Percentiles rank a stretch among this genome's conserved stretches.
Evolutionary conservation across 441 rosid species (phyloP).

Genomic region (Biscutella laevigata): DNA sequence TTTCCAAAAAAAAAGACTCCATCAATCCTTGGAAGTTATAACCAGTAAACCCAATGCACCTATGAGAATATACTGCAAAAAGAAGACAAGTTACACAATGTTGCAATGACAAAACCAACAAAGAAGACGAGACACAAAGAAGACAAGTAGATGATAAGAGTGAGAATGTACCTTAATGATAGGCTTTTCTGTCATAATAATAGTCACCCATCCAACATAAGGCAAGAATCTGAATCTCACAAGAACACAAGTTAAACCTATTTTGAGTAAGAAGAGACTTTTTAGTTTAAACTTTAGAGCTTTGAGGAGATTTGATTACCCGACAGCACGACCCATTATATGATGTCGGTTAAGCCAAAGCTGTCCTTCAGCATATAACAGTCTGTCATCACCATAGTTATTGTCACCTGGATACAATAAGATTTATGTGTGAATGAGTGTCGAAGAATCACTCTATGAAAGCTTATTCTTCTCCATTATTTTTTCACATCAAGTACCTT

Average conservation of each 20-base stretch:
- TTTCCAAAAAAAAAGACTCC: slow-evolving; percentile 9
- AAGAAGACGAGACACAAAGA: too few species aligned
- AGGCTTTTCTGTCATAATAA: slow-evolving; percentile 90
- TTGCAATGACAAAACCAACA: background rate
- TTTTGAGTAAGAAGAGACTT: background rate
- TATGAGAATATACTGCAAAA: slow-evolving; percentile 72
- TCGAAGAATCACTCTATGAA: background rate
- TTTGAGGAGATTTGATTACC: slow-evolving; percentile 34
- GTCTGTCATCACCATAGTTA: slow-evolving; percentile 72
- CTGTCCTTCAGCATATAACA: slow-evolving; percentile 84
- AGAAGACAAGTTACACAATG: slow-evolving; percentile 5
- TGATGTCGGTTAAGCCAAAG: slow-evolving; percentile 84
- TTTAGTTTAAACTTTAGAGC: background rate
- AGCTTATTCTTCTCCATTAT: too few species aligned
- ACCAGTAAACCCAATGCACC: slow-evolving; percentile 76
- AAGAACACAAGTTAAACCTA: background rate
- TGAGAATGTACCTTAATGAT: slow-evolving; percentile 65
- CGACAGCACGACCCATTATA: slow-evolving; percentile 92
- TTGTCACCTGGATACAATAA: slow-evolving; percentile 59
- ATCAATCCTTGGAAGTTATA: slow-evolving; percentile 65
- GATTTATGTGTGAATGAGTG: background rate
- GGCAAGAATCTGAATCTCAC: slow-evolving; percentile 60
- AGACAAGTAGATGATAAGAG: too few species aligned
- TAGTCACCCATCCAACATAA: slow-evolving; percentile 96
- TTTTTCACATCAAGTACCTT: slow-evolving; percentile 60